Percentiles rank a stretch among this genome's conserved stretches.
phyloP scores from a whole-genome alignment of 768 basidiomycete species.

The Auricularia heimuer region DNA sequence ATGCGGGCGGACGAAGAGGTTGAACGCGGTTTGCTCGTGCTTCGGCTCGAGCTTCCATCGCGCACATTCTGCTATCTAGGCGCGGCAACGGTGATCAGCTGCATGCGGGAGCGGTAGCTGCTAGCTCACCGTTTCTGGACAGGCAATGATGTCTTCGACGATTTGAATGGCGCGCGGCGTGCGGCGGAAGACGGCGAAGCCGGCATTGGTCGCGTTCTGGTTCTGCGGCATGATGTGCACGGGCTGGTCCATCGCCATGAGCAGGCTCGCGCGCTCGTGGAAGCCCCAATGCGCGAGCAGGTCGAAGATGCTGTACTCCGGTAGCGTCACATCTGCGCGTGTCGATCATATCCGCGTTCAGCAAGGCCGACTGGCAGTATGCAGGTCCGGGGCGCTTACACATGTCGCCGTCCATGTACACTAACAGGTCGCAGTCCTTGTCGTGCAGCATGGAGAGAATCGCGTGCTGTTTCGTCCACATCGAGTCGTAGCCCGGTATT shows the following conservation, averaged over 20 bases:
- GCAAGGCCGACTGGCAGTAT: not conserved
- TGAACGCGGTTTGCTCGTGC: constrained; percentile 1
- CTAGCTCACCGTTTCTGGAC: not conserved
- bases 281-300: not conserved
- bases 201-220: constrained; percentile 1
- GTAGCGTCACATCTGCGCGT: not conserved
- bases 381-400: not conserved
- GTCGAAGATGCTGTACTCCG: not conserved
- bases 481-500: not conserved
- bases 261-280: constrained; percentile 1
- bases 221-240: not conserved
- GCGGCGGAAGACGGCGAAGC: not conserved
- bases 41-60: not conserved
- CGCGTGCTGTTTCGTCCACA: not conserved
- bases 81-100: too few species aligned
- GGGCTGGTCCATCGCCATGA: constrained; percentile 1
- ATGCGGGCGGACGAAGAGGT: not conserved
- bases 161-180: not conserved
- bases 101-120: not conserved
- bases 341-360: not conserved
- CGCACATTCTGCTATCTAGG: not conserved
- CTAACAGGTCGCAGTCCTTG: not conserved
- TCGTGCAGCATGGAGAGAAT: not conserved
- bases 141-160: not conserved
- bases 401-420: not conserved